phyloP scores from a whole-genome alignment of 2,329 filamentous ascomycete genomes.

The Apiospora phragmitis region DNA sequence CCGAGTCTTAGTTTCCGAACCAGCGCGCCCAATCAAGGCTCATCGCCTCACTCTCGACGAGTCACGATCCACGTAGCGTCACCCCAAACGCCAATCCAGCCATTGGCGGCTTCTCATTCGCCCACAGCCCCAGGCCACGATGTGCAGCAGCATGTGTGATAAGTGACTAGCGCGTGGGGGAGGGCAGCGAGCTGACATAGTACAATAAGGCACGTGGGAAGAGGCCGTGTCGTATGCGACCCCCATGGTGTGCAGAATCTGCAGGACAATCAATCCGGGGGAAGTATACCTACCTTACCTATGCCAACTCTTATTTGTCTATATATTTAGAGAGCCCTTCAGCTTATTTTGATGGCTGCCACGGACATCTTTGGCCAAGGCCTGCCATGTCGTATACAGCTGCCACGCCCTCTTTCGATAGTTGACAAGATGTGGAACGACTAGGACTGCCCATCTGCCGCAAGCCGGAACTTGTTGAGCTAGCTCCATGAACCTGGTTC shows the following conservation, averaged over 20 bases:
- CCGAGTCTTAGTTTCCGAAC: neutral
- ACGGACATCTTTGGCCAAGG: neutral
- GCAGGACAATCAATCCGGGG: neutral
- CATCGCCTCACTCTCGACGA: neutral
- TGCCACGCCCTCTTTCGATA: neutral
- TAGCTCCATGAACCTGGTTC: neutral
- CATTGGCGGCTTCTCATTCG: neutral
- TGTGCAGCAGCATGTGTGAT: neutral
- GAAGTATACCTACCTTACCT: neutral
- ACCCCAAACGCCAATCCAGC: neutral
- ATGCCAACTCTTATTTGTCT: neutral
- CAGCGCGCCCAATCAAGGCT: neutral
- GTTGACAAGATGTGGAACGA: neutral
- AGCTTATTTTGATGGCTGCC: neutral
- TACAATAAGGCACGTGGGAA: neutral
- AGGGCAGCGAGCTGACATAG: neutral
- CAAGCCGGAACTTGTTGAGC: neutral
- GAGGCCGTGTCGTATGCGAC: neutral
- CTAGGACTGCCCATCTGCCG: neutral
- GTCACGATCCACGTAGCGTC: neutral
- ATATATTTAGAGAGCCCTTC: neutral
- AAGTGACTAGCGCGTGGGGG: conserved; percentile 1
- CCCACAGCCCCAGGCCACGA: neutral
- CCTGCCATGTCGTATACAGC: neutral
- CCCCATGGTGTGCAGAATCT: neutral